These are phyloP conservation scores for Saccharomyces kudriavzevii DNA, from an alignment of 805 yeast species.

Conservation along the genomic window DNA sequence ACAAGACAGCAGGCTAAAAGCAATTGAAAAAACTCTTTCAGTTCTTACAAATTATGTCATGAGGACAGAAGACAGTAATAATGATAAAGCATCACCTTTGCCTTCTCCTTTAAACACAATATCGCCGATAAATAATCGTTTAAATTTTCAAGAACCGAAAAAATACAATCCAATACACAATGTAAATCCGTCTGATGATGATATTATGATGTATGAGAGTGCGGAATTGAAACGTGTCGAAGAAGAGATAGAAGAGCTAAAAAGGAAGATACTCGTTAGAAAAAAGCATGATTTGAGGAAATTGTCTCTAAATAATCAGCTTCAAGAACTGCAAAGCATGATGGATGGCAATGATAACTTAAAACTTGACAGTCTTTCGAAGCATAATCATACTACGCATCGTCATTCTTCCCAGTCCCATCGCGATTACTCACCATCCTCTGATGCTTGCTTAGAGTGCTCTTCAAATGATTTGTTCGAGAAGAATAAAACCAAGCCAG, in stretches of 20 bases:
- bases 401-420: neutral
- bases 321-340: constrained; percentile 22
- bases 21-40: neutral
- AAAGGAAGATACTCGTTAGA: constrained; percentile 27
- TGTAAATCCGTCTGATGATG: constrained; percentile 26
- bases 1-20: neutral
- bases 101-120: neutral
- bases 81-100: neutral
- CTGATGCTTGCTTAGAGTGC: neutral
- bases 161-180: neutral
- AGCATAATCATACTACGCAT: neutral
- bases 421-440: constrained; percentile 1
- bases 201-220: constrained; percentile 30
- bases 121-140: neutral
- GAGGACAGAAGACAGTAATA: neutral
- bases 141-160: constrained; percentile 16
- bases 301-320: constrained; percentile 27
- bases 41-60: neutral
- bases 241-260: constrained; percentile 27
- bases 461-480: neutral
- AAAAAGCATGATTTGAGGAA: constrained; percentile 32
- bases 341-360: constrained; percentile 10
- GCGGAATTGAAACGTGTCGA: constrained; percentile 30
- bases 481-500: neutral
- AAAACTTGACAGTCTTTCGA: neutral